A percentile compares a stretch with the other conserved stretches of the same genome.
These are phyloP conservation scores for Colletotrichum gigasporum DNA, from an alignment of 2,329 filamentous ascomycete species.

Conservation along the genomic window DNA sequence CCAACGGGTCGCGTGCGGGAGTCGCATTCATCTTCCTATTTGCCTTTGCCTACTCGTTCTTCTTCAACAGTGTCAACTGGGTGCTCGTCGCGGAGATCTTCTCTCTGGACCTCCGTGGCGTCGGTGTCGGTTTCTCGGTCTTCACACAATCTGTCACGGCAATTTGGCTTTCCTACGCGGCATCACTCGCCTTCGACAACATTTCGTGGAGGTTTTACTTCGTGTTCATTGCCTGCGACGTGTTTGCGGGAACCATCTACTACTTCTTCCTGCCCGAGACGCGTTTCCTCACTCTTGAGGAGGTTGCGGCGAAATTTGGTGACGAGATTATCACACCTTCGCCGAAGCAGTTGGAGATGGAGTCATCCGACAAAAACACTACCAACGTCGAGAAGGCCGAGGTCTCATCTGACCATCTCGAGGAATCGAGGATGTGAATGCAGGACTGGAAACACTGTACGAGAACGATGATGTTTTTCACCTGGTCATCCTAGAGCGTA, in stretches of 20 bases:
- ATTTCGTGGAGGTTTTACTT: constrained; percentile 44
- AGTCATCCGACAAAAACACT: background rate
- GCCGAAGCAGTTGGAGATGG: background rate
- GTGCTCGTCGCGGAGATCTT: constrained; percentile 42
- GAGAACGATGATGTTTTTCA: too few species aligned
- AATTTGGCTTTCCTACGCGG: constrained; percentile 42
- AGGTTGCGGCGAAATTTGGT: constrained; percentile 44
- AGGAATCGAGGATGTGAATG: background rate
- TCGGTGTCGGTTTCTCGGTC: constrained; percentile 38
- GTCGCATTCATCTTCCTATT: constrained; percentile 45
- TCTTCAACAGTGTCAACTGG: constrained; percentile 45
- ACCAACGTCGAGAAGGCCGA: background rate
- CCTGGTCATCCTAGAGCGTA: too few species aligned
- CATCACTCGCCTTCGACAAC: constrained; percentile 39
- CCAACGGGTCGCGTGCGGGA: constrained; percentile 35
- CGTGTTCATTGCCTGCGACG: constrained; percentile 43
- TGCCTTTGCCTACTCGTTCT: constrained; percentile 40
- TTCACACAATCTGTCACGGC: constrained; percentile 40
- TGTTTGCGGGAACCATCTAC: constrained; percentile 41
- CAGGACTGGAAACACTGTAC: too few species aligned
- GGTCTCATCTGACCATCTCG: background rate
- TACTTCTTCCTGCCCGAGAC: constrained; percentile 47
- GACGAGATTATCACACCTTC: constrained; percentile 34
- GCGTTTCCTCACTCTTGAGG: constrained; percentile 42
- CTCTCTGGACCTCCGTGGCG: constrained; percentile 38